Percentiles rank a stretch among this genome's conserved stretches.
Evolutionary conservation across 108 stramenopile genomes (phyloP).

Genomic region (Bacterosira constricta): DNA sequence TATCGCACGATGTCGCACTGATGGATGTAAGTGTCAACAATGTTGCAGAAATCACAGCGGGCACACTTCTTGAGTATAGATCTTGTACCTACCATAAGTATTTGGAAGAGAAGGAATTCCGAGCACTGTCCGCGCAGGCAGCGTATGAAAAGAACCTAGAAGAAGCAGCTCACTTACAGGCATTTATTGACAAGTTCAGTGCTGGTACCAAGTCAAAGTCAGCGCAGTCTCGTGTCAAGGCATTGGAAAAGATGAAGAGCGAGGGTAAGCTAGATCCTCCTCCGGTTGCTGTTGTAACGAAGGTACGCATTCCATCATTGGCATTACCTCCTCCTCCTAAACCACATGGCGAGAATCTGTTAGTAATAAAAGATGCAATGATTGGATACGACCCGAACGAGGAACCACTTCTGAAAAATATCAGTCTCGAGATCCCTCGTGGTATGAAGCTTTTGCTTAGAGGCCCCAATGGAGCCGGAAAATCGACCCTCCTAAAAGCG

Average conservation of each 20-base stretch:
- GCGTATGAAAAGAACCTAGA: constrained; percentile 85
- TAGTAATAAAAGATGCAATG: constrained; percentile 64
- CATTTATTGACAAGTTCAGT: constrained; percentile 87
- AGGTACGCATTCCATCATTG: constrained; percentile 40
- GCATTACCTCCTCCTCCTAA: constrained; percentile 62
- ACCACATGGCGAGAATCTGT: constrained; percentile 61
- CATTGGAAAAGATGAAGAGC: constrained; percentile 82
- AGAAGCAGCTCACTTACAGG: constrained; percentile 86
- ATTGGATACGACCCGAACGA: constrained; percentile 66
- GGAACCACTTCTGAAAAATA: constrained; percentile 23
- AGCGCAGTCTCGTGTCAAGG: constrained; percentile 89
- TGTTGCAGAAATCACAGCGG: constrained; percentile 83
- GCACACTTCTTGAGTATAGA: constrained; percentile 60
- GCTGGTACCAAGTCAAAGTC: constrained; percentile 87
- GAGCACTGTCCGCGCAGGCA: constrained; percentile 72
- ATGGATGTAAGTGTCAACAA: constrained; percentile 74
- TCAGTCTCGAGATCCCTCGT: constrained; percentile 47
- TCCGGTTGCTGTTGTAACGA: constrained; percentile 54
- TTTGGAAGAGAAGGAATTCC: constrained; percentile 73
- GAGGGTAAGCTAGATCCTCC: constrained; percentile 77
- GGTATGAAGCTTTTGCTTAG: constrained; percentile 63
- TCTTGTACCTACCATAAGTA: constrained; percentile 79
- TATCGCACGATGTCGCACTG: constrained; percentile 84
- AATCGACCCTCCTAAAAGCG: constrained; percentile 85
- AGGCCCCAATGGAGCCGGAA: constrained; percentile 92